Evolutionary conservation across 2,329 filamentous ascomycete species (phyloP), one percentile per base, ranked within the genome.

Genomic region (Alternaria triticina): DNA sequence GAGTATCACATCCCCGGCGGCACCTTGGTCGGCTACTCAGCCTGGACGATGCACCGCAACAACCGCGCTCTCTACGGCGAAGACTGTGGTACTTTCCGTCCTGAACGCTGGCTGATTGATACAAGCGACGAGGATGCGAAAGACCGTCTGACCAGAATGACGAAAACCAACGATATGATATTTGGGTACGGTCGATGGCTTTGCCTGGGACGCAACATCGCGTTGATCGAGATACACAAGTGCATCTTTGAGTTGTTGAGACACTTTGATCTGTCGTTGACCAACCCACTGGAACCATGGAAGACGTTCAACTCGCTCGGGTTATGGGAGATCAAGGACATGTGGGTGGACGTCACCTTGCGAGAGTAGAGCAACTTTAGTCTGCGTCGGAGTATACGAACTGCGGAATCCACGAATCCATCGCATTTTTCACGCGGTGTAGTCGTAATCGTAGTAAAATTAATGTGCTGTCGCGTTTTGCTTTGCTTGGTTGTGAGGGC

Each of bases 41-140:
- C 71, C 6, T 77, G 70, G 69, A 64, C 59, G 17, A 77, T 79
- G 72, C 73, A 78, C 45, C 72, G 74, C 47, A 72, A 72, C 60
- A 77, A 78, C 61, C 71, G 61, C 9, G 40, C 57, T 7, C 49
- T 79, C 0, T 80, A 77, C 60, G 78, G 77, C 9, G 66, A 70
- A 5, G 84, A 87, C 61, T 81, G 82, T 0, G 75, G 81, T 5
- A 68, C 78, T 4, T 86, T 85, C 71, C 78, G 82, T 1, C 85
- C 85, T 0, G 85, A 86, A 73, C 74, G 85, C 15, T 87, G 84
- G 84, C 68, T 86, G 4, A 46, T 77, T 4, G 70, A 77, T 11
- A 64, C 74, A 9, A 67, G 46, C 3, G 36, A 58, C 8, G 61
- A 61, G 5, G 66, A 47, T n/a, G 71, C 68, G 25, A 72, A 73